Conservation (phyloP, 129 eudicot species). For the Chrysanthemum lavandulifolium region DNA sequence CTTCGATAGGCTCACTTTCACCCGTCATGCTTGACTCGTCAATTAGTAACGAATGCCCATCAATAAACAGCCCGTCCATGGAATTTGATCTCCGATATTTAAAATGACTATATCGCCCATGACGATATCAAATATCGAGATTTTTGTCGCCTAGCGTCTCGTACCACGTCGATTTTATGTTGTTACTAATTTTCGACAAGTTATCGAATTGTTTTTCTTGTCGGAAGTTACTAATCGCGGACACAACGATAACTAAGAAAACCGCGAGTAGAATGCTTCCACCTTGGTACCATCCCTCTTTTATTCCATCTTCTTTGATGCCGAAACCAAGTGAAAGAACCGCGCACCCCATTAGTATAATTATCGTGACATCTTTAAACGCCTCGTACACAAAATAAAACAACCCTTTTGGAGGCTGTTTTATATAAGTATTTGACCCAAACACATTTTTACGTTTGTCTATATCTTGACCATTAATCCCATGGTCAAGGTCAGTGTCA, state of each 20-base stretch:
- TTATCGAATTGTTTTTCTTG: conserved; percentile 74
- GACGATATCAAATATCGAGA: conserved; percentile 63
- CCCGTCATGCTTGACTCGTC: conserved; percentile 94
- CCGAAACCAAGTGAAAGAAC: conserved; percentile 74
- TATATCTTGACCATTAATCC: conserved; percentile 43
- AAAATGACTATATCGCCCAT: conserved; percentile 72
- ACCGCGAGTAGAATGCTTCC: conserved; percentile 85
- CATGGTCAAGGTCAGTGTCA: conserved; percentile 41
- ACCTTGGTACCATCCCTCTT: conserved; percentile 86
- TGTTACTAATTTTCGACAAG: conserved; percentile 66
- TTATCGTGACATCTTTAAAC: conserved; percentile 60
- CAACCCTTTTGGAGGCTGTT: conserved; percentile 59
- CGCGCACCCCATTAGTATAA: conserved; percentile 68
- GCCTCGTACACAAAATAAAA: conserved; percentile 54
- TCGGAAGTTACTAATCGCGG: conserved; percentile 70
- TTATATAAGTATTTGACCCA: conserved; percentile 67
- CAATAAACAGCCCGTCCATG: conserved; percentile 74
- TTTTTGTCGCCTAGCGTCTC: conserved; percentile 65
- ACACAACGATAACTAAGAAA: conserved; percentile 61
- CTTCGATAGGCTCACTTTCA: conserved; percentile 72
- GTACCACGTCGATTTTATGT: conserved; percentile 55
- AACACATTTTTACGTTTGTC: conserved; percentile 28
- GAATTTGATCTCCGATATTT: conserved; percentile 73
- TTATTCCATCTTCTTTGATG: conserved; percentile 51
- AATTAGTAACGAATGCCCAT: conserved; percentile 67